These are phyloP conservation scores for Podila epicladia DNA, from an alignment of 192 early-diverging fungal genomes.

Conservation along the genomic window DNA sequence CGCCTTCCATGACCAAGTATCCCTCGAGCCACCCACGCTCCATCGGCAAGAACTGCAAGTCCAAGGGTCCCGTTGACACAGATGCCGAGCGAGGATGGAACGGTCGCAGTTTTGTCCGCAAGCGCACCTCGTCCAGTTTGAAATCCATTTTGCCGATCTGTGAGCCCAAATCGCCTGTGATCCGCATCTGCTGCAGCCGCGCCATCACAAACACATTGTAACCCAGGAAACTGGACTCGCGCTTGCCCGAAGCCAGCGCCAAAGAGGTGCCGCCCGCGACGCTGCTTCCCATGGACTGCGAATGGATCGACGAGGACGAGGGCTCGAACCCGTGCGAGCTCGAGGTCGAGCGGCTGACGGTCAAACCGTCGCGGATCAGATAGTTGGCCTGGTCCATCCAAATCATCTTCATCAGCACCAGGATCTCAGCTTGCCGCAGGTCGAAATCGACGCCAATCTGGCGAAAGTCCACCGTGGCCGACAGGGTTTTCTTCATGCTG, in stretches of 20 bases:
- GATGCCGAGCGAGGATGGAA: conserved; percentile 50
- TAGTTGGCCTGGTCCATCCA: conserved; percentile 71
- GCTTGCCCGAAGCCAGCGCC: conserved; percentile 14
- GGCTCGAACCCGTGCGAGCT: conserved; percentile 31
- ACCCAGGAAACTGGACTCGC: conserved; percentile 51
- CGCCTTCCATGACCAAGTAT: conserved; percentile 56
- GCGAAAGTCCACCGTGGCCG: conserved; percentile 68
- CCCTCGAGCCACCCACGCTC: conserved; percentile 64
- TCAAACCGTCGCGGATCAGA: conserved; percentile 37
- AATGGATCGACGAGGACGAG: background rate
- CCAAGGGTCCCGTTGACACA: conserved; percentile 53
- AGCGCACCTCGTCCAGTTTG: conserved; percentile 56
- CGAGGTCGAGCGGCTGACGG: conserved; percentile 34
- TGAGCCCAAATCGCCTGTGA: conserved; percentile 71
- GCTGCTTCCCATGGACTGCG: conserved; percentile 5
- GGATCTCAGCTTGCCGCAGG: conserved; percentile 77
- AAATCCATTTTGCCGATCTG: conserved; percentile 69
- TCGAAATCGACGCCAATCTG: conserved; percentile 65
- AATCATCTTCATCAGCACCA: conserved; percentile 71
- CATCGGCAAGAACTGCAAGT: conserved; percentile 52
- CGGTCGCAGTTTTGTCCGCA: conserved; percentile 51
- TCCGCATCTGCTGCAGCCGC: conserved; percentile 52
- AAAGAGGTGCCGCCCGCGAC: conserved; percentile 2
- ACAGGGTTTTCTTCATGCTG: conserved; percentile 59
- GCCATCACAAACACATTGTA: conserved; percentile 58